These are phyloP conservation scores for Candida hispaniensis DNA, from an alignment of 805 yeast genomes.

Conservation along the genomic window DNA sequence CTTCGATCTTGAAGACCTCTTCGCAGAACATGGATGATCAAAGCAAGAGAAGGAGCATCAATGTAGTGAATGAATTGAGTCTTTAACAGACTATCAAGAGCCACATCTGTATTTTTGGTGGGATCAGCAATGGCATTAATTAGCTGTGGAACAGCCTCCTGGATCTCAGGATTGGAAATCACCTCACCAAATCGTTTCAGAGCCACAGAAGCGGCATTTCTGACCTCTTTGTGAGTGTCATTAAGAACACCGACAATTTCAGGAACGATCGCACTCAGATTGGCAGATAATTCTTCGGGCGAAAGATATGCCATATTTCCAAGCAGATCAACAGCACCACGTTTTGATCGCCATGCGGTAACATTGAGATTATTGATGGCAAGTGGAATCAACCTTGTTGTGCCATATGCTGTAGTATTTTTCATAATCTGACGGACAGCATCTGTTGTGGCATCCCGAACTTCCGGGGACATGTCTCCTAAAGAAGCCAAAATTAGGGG, in stretches of 20 bases:
- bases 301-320: conserved; percentile 98
- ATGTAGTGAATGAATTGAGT: conserved; percentile 96
- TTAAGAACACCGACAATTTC: conserved; percentile 90
- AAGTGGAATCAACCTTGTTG: conserved; percentile 79
- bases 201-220: conserved; percentile 87
- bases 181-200: conserved; percentile 92
- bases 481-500: conserved; percentile 70
- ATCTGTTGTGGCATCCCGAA: conserved; percentile 75
- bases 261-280: conserved; percentile 84
- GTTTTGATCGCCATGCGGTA: conserved; percentile 90
- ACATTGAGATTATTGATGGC: conserved; percentile 80
- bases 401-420: conserved; percentile 84
- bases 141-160: conserved; percentile 73
- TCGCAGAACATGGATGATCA: conserved; percentile 87
- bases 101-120: conserved; percentile 75
- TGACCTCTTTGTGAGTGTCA: conserved; percentile 93
- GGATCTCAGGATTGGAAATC: conserved; percentile 94
- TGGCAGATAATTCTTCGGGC: conserved; percentile 84
- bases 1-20: conserved; percentile 93
- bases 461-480: conserved; percentile 80
- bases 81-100: conserved; percentile 71
- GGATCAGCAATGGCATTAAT: conserved; percentile 95
- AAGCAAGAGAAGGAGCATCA: conserved; percentile 94
- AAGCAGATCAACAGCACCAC: conserved; percentile 89
- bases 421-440: conserved; percentile 87